Evolutionary conservation across 2,329 filamentous ascomycete genomes (phyloP).

Genomic region (Tolypocladium album): DNA sequence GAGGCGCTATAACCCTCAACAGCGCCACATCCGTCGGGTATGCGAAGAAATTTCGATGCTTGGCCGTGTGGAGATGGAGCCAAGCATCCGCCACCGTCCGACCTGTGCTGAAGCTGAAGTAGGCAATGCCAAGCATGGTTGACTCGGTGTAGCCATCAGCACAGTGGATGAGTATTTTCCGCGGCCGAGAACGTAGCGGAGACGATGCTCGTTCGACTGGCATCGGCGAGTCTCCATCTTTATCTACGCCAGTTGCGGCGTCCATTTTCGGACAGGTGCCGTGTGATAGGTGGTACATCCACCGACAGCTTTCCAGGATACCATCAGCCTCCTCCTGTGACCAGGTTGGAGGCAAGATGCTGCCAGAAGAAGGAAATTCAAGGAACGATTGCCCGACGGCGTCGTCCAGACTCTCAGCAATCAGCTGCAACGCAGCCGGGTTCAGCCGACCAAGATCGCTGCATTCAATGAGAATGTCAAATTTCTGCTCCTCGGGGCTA

Average conservation of each 20-base stretch:
- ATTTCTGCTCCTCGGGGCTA: conserved; percentile 48
- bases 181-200: conserved; percentile 24
- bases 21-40: conserved; percentile 84
- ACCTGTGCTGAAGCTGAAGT: conserved; percentile 86
- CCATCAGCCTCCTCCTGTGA: conserved; percentile 74
- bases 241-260: conserved; percentile 17
- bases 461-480: conserved; percentile 80
- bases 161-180: conserved; percentile 82
- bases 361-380: conserved; percentile 95
- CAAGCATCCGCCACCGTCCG: conserved; percentile 74
- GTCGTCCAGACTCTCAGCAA: conserved; percentile 45
- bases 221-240: conserved; percentile 18
- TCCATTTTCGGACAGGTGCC: conserved; percentile 35
- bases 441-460: conserved; percentile 75
- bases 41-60: conserved; percentile 87
- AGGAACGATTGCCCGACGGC: conserved; percentile 21
- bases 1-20: conserved; percentile 64
- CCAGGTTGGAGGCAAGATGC: conserved; percentile 75
- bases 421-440: conserved; percentile 49
- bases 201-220: conserved; percentile 7
- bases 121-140: conserved; percentile 78
- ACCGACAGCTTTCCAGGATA: conserved; percentile 76
- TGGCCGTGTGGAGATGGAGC: conserved; percentile 71
- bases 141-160: conserved; percentile 95
- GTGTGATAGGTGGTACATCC: conserved; percentile 78